phyloP scores from a whole-genome alignment of 352 stramenopile species.

The Phytophthora meadii region DNA sequence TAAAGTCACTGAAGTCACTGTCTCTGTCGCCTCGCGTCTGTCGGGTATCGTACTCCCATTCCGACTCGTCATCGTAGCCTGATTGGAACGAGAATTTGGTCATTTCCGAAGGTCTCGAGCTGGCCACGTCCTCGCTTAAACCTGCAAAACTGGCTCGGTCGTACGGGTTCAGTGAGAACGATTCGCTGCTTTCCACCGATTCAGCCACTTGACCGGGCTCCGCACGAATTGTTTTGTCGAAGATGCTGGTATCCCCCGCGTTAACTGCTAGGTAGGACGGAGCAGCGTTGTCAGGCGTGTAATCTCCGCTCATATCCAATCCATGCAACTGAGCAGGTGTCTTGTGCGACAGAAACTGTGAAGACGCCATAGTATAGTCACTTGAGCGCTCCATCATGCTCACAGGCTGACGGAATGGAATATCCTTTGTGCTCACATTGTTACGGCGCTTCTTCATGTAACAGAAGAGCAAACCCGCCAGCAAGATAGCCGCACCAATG shows the following conservation, averaged over 20 bases:
- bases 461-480: conserved; percentile 71
- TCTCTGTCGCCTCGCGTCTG: conserved; percentile 34
- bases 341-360: conserved; percentile 75
- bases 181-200: conserved; percentile 48
- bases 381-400: conserved; percentile 48
- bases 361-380: conserved; percentile 68
- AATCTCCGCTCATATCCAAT: conserved; percentile 41
- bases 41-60: conserved; percentile 76
- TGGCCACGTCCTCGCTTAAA: conserved; percentile 58
- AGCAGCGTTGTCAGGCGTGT: conserved; percentile 45
- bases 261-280: conserved; percentile 46
- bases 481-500: conserved; percentile 70
- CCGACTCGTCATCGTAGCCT: conserved; percentile 71
- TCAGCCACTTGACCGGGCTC: conserved; percentile 20
- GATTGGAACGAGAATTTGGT: conserved; percentile 84
- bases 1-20: conserved; percentile 43
- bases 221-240: conserved; percentile 39
- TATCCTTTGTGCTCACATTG: conserved; percentile 70
- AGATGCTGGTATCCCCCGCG: conserved; percentile 33
- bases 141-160: conserved; percentile 74
- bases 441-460: conserved; percentile 71
- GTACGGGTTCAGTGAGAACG: conserved; percentile 80
- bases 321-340: conserved; percentile 47
- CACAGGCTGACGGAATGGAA: conserved; percentile 73
- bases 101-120: conserved; percentile 58